These are phyloP conservation scores for Fusarium vanettenii DNA, from an alignment of 2,329 filamentous ascomycete genomes.

Conservation along the genomic window DNA sequence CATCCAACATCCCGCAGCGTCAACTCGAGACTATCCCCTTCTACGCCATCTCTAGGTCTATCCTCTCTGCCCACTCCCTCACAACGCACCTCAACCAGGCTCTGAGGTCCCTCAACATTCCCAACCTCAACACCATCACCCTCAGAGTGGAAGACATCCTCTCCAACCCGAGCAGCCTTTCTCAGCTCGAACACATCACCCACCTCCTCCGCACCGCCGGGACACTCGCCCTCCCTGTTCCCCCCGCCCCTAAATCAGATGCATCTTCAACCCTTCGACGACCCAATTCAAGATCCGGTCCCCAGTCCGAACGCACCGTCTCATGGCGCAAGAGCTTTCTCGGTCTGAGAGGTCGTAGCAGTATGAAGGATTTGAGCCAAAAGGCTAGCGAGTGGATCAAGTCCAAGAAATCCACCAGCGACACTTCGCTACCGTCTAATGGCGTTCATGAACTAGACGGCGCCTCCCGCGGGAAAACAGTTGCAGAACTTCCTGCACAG, in stretches of 20 bases:
- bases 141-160: conserved; percentile 62
- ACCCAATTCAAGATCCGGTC: conserved; percentile 6
- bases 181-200: conserved; percentile 59
- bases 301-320: not conserved
- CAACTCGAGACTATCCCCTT: conserved; percentile 60
- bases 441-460: not conserved
- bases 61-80: conserved; percentile 61
- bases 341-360: conserved; percentile 34
- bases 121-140: conserved; percentile 52
- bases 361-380: conserved; percentile 40
- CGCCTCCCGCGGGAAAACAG: not conserved
- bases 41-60: conserved; percentile 62
- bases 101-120: conserved; percentile 51
- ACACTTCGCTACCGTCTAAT: not conserved
- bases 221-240: conserved; percentile 22
- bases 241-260: conserved; percentile 7
- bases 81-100: conserved; percentile 57
- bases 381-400: conserved; percentile 45
- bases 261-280: not conserved
- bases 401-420: conserved; percentile 25
- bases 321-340: conserved; percentile 37
- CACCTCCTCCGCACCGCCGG: conserved; percentile 40
- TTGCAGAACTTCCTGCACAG: not conserved
- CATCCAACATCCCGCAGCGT: conserved; percentile 53
- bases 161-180: conserved; percentile 61